Base-by-base conservation (phyloP, 1,284 basidiomycete genomes). In the Afroboletus lepidellus region DNA sequence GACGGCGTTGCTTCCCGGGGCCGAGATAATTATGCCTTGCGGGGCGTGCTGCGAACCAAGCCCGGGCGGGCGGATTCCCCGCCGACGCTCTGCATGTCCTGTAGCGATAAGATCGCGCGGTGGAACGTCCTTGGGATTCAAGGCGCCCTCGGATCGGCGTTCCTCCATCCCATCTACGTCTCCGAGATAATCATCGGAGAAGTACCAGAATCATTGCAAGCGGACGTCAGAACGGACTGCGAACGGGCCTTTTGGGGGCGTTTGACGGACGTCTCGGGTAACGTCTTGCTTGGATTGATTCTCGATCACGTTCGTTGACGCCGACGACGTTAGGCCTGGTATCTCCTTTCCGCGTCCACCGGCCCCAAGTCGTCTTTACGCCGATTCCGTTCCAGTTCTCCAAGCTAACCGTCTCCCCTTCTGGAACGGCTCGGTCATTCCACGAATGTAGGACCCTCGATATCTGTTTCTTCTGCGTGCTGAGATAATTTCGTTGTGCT, bases 31-130 rank as follows among this genome's bases (percentile, higher is more conserved):
- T 96, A 94, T 67, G 65, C 80, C 7, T 76, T 84, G 9, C 73
- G 83, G 30, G 87, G 90, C 8, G 85, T 88, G 13, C 71, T 96
- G 37, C 84, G 94, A 25, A 95, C 94, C 2, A 97, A 96, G 66
- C 94, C 94, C 1, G 93, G 90, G 9, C 83, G 94, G 48, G 84
- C 89, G 0, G 94, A 96, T 65, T 87, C 90, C 0, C 85, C 85
- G 0, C 83, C 85, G 0, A 91, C 93, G 1, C 69, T 80, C 1
- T 92, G 80, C 58, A 90, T 95, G 83, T 90, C 90, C 0, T 96
- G 94, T 69, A 92, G 88, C 58, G 94, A 97, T 70, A 97, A 97
- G 71, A 86, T 97, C 39, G 90, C 91, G 0, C 70, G 77, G 1
- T 97, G 92, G 91, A 81, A 75, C 55, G 80, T 87, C 0, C 70